phyloP scores from a whole-genome alignment of 2,329 filamentous ascomycete genomes.

The Colletotrichum horii region DNA sequence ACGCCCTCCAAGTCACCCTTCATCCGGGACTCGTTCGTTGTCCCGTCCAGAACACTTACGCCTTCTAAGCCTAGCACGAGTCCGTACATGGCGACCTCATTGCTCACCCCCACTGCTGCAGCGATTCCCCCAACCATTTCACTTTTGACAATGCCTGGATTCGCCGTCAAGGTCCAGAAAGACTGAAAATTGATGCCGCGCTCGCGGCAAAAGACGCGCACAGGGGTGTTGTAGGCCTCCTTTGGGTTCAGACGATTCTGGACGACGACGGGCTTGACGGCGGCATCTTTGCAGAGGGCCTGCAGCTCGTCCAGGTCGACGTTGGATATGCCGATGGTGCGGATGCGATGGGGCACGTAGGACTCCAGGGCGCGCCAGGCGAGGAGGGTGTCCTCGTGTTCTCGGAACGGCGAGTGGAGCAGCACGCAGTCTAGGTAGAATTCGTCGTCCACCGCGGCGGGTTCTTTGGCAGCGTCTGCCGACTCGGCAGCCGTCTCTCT shows the following conservation, averaged over 20 bases:
- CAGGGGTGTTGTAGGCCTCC: constrained; percentile 62
- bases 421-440: constrained; percentile 74
- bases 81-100: constrained; percentile 50
- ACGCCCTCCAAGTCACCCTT: constrained; percentile 51
- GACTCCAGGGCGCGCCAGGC: constrained; percentile 71
- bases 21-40: constrained; percentile 52
- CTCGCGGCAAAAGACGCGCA: constrained; percentile 59
- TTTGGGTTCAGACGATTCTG: constrained; percentile 76
- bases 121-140: constrained; percentile 58
- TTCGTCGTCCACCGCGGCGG: constrained; percentile 20
- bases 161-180: constrained; percentile 60
- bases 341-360: constrained; percentile 69
- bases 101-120: constrained; percentile 36
- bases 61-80: constrained; percentile 52
- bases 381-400: constrained; percentile 54
- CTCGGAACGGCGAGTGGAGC: constrained; percentile 66
- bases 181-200: constrained; percentile 52
- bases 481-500: not conserved
- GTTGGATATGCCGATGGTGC: constrained; percentile 78
- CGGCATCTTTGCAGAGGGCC: constrained; percentile 50
- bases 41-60: constrained; percentile 51
- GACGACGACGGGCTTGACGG: constrained; percentile 60
- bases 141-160: constrained; percentile 41
- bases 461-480: constrained; percentile 4
- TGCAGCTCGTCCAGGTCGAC: constrained; percentile 63